Base-by-base conservation (phyloP, 345 rosid species). In the Camelina hispida region DNA sequence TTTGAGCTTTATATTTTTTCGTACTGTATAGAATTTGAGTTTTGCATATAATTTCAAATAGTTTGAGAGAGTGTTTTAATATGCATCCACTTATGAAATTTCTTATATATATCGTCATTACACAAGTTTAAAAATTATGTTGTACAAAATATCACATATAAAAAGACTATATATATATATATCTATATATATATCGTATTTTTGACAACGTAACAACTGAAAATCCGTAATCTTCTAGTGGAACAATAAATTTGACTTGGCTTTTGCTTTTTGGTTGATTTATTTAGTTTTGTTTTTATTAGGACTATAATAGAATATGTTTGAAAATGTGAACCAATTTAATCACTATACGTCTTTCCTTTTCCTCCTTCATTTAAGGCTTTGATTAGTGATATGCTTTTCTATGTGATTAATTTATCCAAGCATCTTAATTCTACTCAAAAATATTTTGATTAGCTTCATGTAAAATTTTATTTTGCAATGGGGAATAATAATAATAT, bases 331-430 rank as follows among this genome's bases (percentile, higher is more conserved):
- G 67, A 71, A 63, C 72, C 54, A 56, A n/a, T 15, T 59, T 28
- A 62, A 62, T 54, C 44, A 46, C 67, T 23, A 44, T 23, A 58
- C 47, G 61, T 71, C 54, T 57, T 64, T 65, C 28, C 62, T 71
- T 71, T 71, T 23, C 71, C 53, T 64, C 80, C 80, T 71, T 62
- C 72, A 77, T 65, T 58, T 66, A 71, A 56, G 72, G 80, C 76
- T 5, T 71, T 77, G 77, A 78, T 72, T 78, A 78, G 37, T 66
- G 62, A 37, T 57, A 57, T 20, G n/a, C 69, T 59, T 60, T 51
- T 59, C 56, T 7, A 18, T 46, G 13, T 68, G 20, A 58, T 23
- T 34, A 1, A 28, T 28, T 64, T 65, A 64, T 73, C 25, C 28
- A 73, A 57, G 40, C 65, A 47, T 40, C 30, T 28, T 28, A 28